phyloP scores from a whole-genome alignment of 2,329 filamentous ascomycete species.

The Ophiosphaerella korrae region DNA sequence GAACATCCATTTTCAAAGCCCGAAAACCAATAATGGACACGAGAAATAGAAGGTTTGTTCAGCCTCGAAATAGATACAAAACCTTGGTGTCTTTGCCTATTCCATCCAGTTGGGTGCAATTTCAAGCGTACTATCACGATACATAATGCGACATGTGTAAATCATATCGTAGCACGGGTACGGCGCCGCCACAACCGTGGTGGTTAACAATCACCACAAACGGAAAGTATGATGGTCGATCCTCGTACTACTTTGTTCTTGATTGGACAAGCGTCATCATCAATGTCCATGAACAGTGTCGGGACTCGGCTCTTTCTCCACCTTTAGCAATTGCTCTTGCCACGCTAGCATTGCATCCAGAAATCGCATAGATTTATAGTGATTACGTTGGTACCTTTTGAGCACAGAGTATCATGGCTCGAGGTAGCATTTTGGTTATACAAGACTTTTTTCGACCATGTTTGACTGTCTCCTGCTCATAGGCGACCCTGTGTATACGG shows the following conservation, averaged over 20 bases:
- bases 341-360: background rate
- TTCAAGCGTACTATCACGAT: background rate
- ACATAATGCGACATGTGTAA: slow-evolving; percentile 1
- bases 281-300: slow-evolving; percentile 1
- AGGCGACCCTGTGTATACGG: slow-evolving; percentile 30
- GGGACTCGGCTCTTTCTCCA: background rate
- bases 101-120: background rate
- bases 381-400: too few relatives aligned
- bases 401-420: too few relatives aligned
- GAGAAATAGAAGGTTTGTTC: background rate
- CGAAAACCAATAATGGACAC: background rate
- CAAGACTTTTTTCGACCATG: background rate
- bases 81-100: background rate
- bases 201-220: slow-evolving; percentile 5
- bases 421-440: background rate
- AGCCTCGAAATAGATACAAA: background rate
- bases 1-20: background rate
- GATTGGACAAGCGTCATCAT: slow-evolving; percentile 4
- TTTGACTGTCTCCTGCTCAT: slow-evolving; percentile 22
- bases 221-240: slow-evolving; percentile 5
- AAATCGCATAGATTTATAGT: background rate
- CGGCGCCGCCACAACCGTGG: slow-evolving; percentile 7
- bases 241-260: slow-evolving; percentile 1
- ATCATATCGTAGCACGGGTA: slow-evolving; percentile 1
- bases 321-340: background rate